A percentile compares a stretch with the other conserved stretches of the same genome.
These are phyloP conservation scores for Gnomoniopsis smithogilvyi DNA, from an alignment of 2,329 filamentous ascomycete species.

Conservation along the genomic window DNA sequence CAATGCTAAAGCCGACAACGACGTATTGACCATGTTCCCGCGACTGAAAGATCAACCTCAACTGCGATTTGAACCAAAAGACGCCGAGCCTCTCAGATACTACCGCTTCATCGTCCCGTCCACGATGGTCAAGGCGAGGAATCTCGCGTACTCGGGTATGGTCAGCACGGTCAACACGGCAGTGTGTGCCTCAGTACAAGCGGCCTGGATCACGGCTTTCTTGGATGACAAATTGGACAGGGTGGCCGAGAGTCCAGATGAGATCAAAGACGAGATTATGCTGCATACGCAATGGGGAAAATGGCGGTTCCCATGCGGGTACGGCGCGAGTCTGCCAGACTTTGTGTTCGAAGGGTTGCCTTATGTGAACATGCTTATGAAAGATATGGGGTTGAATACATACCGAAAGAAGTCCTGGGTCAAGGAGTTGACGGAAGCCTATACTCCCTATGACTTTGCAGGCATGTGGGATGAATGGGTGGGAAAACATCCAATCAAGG, in stretches of 20 bases:
- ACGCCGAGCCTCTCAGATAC: slow-evolving; percentile 4
- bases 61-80: slow-evolving; percentile 2
- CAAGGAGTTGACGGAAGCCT: slow-evolving; percentile 16
- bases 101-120: slow-evolving; percentile 18
- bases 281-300: slow-evolving; percentile 52
- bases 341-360: slow-evolving; percentile 60
- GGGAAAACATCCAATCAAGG: slow-evolving; percentile 12
- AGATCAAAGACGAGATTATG: slow-evolving; percentile 39
- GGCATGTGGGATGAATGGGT: slow-evolving; percentile 28
- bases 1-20: slow-evolving; percentile 3
- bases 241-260: slow-evolving; percentile 24
- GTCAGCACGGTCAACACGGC: slow-evolving; percentile 29
- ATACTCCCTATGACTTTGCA: slow-evolving; percentile 21
- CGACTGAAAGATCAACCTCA: slow-evolving; percentile 9
- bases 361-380: slow-evolving; percentile 36
- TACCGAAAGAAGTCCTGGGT: slow-evolving; percentile 18
- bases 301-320: slow-evolving; percentile 50
- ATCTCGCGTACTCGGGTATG: slow-evolving; percentile 13
- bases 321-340: slow-evolving; percentile 48
- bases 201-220: slow-evolving; percentile 57
- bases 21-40: slow-evolving; percentile 3
- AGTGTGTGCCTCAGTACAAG: slow-evolving; percentile 34
- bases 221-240: slow-evolving; percentile 46
- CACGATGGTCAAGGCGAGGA: background rate
- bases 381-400: slow-evolving; percentile 18